Evolutionary conservation across 1,284 basidiomycete genomes (phyloP).

Genomic region (Ustilago cynodontis): DNA sequence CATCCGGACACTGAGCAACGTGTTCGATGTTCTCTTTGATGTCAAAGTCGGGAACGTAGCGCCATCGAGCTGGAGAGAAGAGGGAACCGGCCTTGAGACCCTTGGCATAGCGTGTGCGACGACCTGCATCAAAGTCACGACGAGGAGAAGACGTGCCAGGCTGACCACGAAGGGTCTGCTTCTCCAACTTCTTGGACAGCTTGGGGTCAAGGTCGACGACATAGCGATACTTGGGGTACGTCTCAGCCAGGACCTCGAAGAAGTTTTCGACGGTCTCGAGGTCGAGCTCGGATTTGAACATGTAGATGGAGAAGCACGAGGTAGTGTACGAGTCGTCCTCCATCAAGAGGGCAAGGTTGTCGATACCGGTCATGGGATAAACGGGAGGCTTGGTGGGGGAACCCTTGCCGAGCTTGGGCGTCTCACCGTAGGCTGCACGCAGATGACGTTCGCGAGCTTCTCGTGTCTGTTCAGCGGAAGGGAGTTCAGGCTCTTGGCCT

Average conservation of each 20-base stretch:
- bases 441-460: slow-evolving; percentile 43
- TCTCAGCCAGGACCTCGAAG: slow-evolving; percentile 64
- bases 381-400: slow-evolving; percentile 52
- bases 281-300: slow-evolving; percentile 66
- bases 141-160: slow-evolving; percentile 30
- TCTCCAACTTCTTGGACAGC: slow-evolving; percentile 49
- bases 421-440: slow-evolving; percentile 41
- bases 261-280: slow-evolving; percentile 65
- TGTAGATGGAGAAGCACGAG: slow-evolving; percentile 69
- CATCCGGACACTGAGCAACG: slow-evolving; percentile 47
- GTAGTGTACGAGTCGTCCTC: slow-evolving; percentile 66
- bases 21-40: slow-evolving; percentile 65
- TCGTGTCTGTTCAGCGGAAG: slow-evolving; percentile 25
- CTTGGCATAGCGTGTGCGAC: slow-evolving; percentile 55
- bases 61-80: slow-evolving; percentile 63
- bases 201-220: slow-evolving; percentile 65
- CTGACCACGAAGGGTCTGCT: slow-evolving; percentile 8
- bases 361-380: slow-evolving; percentile 65
- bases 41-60: slow-evolving; percentile 66
- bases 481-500: slow-evolving; percentile 23
- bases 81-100: slow-evolving; percentile 62
- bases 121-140: slow-evolving; percentile 47
- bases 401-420: slow-evolving; percentile 45
- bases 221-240: slow-evolving; percentile 68
- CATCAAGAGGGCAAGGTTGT: slow-evolving; percentile 67